A percentile compares a stretch with the other conserved stretches of the same genome.
These are phyloP conservation scores for Aspergillus persii DNA, from an alignment of 2,329 filamentous ascomycete species.

Conservation along the genomic window DNA sequence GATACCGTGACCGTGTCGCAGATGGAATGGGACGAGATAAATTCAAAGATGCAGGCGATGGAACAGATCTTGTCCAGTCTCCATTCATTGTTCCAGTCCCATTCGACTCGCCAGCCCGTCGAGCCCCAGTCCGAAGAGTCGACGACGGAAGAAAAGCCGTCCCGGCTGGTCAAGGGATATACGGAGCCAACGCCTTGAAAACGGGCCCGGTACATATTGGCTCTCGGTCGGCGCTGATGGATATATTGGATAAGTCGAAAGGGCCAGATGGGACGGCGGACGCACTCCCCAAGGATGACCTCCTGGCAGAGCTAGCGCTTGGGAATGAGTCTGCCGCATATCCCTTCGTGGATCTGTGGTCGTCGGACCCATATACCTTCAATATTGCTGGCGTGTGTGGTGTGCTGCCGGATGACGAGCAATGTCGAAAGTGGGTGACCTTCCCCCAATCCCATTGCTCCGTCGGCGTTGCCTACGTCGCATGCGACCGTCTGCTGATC, in stretches of 20 bases:
- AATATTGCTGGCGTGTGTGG: conserved; percentile 56
- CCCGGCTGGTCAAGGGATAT: conserved; percentile 26
- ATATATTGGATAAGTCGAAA: conserved; percentile 52
- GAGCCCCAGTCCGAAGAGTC: conserved; percentile 12
- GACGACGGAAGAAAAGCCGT: conserved; percentile 13
- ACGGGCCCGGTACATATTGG: conserved; percentile 59
- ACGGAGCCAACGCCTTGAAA: conserved; percentile 32
- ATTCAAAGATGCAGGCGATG: conserved; percentile 35
- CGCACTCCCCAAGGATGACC: conserved; percentile 56
- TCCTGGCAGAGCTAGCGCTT: conserved; percentile 58
- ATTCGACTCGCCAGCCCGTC: conserved; percentile 20
- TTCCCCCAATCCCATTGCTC: too few species aligned
- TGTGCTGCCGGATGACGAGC: conserved; percentile 54
- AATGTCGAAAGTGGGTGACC: conserved; percentile 41
- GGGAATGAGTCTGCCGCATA: conserved; percentile 61
- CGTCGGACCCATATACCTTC: conserved; percentile 56
- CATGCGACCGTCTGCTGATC: not conserved
- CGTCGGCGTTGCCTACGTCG: not conserved
- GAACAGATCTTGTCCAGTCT: conserved; percentile 34
- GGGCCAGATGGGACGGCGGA: conserved; percentile 39
- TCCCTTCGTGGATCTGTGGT: conserved; percentile 62
- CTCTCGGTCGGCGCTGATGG: conserved; percentile 56
- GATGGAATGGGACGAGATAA: conserved; percentile 36
- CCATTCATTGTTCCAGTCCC: conserved; percentile 29
- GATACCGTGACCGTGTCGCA: conserved; percentile 33